Conservation (phyloP, 2,329 filamentous ascomycete genomes). For the Ceratocystis colombiana region DNA sequence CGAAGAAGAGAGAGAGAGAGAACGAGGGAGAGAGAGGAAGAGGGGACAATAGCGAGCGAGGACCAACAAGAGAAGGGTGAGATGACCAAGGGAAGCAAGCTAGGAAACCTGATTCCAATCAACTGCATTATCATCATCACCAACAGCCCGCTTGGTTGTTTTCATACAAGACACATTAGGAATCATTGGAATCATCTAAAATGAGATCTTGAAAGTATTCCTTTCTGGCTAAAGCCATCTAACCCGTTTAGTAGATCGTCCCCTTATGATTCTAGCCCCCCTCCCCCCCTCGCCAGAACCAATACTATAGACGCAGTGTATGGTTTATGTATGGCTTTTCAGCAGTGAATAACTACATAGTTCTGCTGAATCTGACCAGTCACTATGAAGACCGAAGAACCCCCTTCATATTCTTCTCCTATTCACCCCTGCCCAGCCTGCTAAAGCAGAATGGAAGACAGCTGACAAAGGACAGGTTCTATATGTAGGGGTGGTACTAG, state of each 20-base stretch:
- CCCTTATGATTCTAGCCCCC: no score
- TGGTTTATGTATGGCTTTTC: constrained; percentile 13
- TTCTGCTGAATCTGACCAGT: background rate
- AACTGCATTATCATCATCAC: no score
- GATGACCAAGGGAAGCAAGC: background rate
- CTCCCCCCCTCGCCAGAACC: background rate
- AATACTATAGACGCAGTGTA: background rate
- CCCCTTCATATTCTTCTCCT: background rate
- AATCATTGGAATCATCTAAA: no score
- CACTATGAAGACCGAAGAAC: background rate
- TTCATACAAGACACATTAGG: no score
- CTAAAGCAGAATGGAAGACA: background rate
- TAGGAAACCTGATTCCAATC: no score
- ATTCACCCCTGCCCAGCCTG: background rate
- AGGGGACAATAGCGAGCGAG: background rate
- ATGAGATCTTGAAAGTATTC: no score
- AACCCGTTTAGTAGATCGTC: no score
- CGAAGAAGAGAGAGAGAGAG: background rate
- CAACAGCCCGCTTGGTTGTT: background rate
- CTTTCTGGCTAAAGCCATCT: no score
- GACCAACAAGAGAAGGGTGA: background rate
- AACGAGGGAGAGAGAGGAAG: background rate
- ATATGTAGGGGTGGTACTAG: constrained; percentile 6
- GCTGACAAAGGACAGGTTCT: constrained; percentile 2
- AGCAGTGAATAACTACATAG: background rate